Conservation (phyloP, 768 basidiomycete genomes). For the Boletus pseudopeckii region DNA sequence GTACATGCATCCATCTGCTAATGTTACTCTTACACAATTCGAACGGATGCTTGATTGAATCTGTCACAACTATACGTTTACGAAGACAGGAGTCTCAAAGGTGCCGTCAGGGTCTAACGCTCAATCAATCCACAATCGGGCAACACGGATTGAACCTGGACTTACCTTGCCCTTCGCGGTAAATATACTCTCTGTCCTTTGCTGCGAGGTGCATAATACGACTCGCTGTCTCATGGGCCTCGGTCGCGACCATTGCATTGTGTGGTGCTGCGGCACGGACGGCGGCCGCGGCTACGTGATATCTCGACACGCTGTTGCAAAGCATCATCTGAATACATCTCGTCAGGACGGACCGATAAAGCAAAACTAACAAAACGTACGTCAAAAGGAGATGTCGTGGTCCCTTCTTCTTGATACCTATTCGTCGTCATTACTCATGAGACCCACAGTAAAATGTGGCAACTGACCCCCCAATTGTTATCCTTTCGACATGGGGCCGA, state of each 20-base stretch:
- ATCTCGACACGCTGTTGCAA: slow-evolving; percentile 64
- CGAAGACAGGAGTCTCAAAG: slow-evolving; percentile 48
- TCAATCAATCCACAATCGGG: not conserved
- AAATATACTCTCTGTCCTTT: slow-evolving; percentile 62
- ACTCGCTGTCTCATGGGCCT: slow-evolving; percentile 55
- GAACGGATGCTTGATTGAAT: not conserved
- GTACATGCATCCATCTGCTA: not conserved
- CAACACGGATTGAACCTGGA: too few species aligned
- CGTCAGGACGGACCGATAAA: not conserved
- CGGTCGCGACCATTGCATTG: slow-evolving; percentile 54
- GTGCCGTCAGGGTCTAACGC: slow-evolving; percentile 33
- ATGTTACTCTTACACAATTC: slow-evolving; percentile 6
- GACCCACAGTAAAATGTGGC: not conserved
- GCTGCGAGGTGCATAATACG: slow-evolving; percentile 56
- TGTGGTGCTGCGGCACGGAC: slow-evolving; percentile 50
- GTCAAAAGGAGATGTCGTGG: slow-evolving; percentile 81
- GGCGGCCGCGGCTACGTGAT: slow-evolving; percentile 59
- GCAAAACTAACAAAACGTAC: slow-evolving; percentile 34
- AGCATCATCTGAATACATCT: slow-evolving; percentile 61
- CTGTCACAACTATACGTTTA: not conserved
- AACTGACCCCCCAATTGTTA: slow-evolving; percentile 51
- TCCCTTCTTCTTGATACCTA: slow-evolving; percentile 67
- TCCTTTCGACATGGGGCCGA: slow-evolving; percentile 44
- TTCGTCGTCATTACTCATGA: slow-evolving; percentile 1
- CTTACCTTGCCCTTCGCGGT: slow-evolving; percentile 54